Conservation (phyloP, 495 filamentous ascomycete genomes). For the Tuber borchii region DNA sequence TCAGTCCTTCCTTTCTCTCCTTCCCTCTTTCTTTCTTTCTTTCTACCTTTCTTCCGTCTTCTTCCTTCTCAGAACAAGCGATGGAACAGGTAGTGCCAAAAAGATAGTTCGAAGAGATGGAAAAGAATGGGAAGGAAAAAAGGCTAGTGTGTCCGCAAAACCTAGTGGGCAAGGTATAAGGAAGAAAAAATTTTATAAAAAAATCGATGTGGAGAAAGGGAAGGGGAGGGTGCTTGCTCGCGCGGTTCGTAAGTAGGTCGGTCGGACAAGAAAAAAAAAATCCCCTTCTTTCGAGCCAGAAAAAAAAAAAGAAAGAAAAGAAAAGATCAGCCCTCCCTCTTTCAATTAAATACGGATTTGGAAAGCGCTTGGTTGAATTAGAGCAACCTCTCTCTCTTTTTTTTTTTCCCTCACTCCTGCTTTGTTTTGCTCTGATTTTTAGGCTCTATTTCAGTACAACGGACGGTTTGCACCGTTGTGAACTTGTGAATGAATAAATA, state of each 20-base stretch:
- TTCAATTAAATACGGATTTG: slow-evolving; percentile 5
- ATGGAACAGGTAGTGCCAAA: slow-evolving; percentile 30
- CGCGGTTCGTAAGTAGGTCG: not conserved
- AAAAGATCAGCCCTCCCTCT: slow-evolving; percentile 23
- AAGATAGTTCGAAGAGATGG: slow-evolving; percentile 14
- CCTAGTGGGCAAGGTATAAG: slow-evolving; percentile 8
- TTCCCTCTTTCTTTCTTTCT: not conserved
- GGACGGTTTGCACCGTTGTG: slow-evolving; percentile 1
- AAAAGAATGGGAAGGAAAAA: slow-evolving; percentile 8
- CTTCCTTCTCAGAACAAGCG: slow-evolving; percentile 16
- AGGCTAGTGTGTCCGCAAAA: slow-evolving; percentile 5
- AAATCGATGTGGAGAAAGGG: slow-evolving; percentile 11
- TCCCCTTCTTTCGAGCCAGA: slow-evolving; percentile 13
- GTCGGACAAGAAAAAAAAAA: slow-evolving; percentile 2
- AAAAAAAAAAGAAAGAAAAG: slow-evolving; percentile 21
- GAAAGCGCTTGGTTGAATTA: slow-evolving; percentile 37
- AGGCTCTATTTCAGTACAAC: not conserved
- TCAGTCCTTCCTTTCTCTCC: slow-evolving; percentile 11
- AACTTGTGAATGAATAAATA: slow-evolving; percentile 5
- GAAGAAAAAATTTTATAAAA: slow-evolving; percentile 23
- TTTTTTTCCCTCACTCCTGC: slow-evolving; percentile 35
- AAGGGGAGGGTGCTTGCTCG: not conserved
- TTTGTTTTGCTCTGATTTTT: not conserved
- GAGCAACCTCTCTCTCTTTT: slow-evolving; percentile 23
- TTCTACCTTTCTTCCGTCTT: not conserved